phyloP scores from a whole-genome alignment of 352 stramenopile species.

The Nothophytophthora sp. region DNA sequence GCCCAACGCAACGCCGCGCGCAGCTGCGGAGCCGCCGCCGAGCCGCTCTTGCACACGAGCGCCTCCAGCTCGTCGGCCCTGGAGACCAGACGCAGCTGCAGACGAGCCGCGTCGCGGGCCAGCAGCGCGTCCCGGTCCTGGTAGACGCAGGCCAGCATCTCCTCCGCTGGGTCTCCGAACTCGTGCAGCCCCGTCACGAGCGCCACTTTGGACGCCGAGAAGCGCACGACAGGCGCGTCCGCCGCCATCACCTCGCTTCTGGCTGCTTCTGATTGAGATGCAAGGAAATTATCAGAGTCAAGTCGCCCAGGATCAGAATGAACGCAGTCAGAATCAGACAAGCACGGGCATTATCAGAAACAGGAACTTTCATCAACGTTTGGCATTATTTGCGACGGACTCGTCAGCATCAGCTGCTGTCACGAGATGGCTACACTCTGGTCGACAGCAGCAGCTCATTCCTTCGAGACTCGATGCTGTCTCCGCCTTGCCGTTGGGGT shows the following conservation, averaged over 20 bases:
- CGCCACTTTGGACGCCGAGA: constrained; percentile 75
- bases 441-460: too few species aligned
- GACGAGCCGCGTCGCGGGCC: constrained; percentile 36
- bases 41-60: constrained; percentile 55
- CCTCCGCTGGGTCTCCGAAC: constrained; percentile 57
- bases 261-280: too few species aligned
- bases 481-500: too few species aligned
- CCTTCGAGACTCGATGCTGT: too few species aligned
- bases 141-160: constrained; percentile 54
- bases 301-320: too few species aligned
- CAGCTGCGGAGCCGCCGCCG: constrained; percentile 35
- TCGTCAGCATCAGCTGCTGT: too few species aligned
- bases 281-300: too few species aligned
- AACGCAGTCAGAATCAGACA: too few species aligned
- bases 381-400: too few species aligned
- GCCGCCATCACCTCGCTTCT: neutral
- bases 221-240: constrained; percentile 54
- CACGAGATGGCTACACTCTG: too few species aligned
- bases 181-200: constrained; percentile 71
- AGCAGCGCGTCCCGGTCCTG: constrained; percentile 64
- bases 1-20: constrained; percentile 55
- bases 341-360: too few species aligned
- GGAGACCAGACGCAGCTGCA: constrained; percentile 51
- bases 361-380: too few species aligned
- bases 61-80: constrained; percentile 59